phyloP scores from a whole-genome alignment of 129 eudicot genomes.

The Chrysanthemum lavandulifolium region DNA sequence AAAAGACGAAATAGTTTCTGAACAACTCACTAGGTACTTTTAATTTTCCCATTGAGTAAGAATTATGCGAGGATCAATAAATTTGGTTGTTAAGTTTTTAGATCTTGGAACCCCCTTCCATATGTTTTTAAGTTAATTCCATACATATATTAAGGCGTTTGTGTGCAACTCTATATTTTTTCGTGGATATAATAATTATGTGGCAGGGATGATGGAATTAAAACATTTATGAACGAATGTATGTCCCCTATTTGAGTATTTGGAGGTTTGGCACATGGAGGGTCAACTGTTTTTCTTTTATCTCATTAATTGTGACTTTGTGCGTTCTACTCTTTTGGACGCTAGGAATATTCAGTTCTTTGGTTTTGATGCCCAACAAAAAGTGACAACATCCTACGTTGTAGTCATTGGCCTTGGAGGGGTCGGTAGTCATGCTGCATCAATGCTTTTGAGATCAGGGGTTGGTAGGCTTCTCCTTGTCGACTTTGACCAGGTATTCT shows the following conservation, averaged over 20 bases:
- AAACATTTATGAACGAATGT: neutral
- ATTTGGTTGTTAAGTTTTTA: neutral
- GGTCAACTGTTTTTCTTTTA: neutral
- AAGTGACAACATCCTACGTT: constrained; percentile 75
- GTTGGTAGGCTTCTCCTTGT: constrained; percentile 95
- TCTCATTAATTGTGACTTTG: constrained; percentile 9
- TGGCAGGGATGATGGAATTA: neutral
- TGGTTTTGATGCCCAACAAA: constrained; percentile 81
- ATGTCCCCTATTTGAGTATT: neutral
- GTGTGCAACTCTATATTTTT: neutral
- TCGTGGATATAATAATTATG: neutral
- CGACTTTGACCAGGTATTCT: constrained; percentile 94
- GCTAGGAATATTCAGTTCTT: constrained; percentile 92
- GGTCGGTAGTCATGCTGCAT: constrained; percentile 99
- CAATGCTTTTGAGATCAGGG: constrained; percentile 98
- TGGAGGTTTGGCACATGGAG: neutral
- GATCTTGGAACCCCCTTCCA: neutral
- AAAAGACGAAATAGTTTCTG: constrained; percentile 85
- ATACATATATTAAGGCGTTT: neutral
- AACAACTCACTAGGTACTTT: constrained; percentile 82
- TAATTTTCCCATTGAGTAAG: constrained; percentile 6
- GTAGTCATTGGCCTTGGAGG: constrained; percentile 99
- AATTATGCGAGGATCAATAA: constrained; percentile 4
- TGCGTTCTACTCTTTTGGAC: constrained; percentile 24
- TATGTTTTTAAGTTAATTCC: neutral